Evolutionary conservation across 495 filamentous ascomycete species (phyloP).

Genomic region (Tetracladium setigerum): DNA sequence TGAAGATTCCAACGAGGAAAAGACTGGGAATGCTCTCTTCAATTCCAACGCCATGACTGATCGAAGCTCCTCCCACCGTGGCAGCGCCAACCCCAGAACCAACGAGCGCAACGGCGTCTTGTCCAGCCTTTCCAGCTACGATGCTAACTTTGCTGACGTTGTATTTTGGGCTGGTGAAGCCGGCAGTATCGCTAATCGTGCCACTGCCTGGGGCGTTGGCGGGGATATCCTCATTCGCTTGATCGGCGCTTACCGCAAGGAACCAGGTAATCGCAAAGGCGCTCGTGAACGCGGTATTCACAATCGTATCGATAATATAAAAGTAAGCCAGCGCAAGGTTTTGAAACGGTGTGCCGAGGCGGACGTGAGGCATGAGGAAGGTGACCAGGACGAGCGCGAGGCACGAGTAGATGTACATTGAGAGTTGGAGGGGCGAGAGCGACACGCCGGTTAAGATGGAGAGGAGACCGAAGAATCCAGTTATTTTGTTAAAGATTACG

Average conservation of each 20-base stretch:
- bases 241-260: slow-evolving; percentile 50
- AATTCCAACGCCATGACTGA: slow-evolving; percentile 36
- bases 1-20: slow-evolving; percentile 61
- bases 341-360: slow-evolving; percentile 58
- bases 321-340: slow-evolving; percentile 66
- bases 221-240: slow-evolving; percentile 21
- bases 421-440: slow-evolving; percentile 59
- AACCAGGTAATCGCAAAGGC: slow-evolving; percentile 82
- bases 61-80: slow-evolving; percentile 7
- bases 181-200: slow-evolving; percentile 60
- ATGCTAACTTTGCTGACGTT: slow-evolving; percentile 50
- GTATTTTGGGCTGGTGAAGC: slow-evolving; percentile 59
- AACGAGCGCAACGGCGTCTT: slow-evolving; percentile 45
- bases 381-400: slow-evolving; percentile 51
- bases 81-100: slow-evolving; percentile 17
- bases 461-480: slow-evolving; percentile 81
- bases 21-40: slow-evolving; percentile 70
- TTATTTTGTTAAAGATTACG: slow-evolving; percentile 79
- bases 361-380: slow-evolving; percentile 62
- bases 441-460: slow-evolving; percentile 66
- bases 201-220: slow-evolving; percentile 29
- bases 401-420: slow-evolving; percentile 81
- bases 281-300: slow-evolving; percentile 71
- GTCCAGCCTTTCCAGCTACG: slow-evolving; percentile 36
- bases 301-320: slow-evolving; percentile 69